phyloP scores from a whole-genome alignment of 164 flowering plant genomes.

The Taxillus chinensis region DNA sequence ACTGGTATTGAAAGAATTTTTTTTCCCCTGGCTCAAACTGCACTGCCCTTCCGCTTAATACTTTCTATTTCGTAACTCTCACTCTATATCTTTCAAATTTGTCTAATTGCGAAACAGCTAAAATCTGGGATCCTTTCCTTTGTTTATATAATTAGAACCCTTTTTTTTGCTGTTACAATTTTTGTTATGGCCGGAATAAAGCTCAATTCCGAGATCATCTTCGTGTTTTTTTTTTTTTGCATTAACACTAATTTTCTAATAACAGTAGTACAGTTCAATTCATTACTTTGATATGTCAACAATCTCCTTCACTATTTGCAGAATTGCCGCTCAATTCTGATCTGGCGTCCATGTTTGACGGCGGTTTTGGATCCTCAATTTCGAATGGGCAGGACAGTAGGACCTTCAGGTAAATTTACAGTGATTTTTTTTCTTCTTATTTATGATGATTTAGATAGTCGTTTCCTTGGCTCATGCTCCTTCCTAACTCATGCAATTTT shows the following conservation, averaged over 20 bases:
- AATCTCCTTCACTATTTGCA: conserved; percentile 10
- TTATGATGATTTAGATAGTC: neutral
- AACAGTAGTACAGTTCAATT: neutral
- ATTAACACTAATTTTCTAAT: neutral
- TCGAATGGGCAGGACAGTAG: conserved; percentile 14
- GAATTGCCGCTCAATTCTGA: conserved; percentile 17
- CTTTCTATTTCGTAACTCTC: no score
- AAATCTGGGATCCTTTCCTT: neutral
- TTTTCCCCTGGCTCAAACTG: neutral
- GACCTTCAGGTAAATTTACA: conserved; percentile 23
- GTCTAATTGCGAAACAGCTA: no score
- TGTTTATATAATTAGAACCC: no score
- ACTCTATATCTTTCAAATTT: no score
- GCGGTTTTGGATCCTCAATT: conserved; percentile 17
- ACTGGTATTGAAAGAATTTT: no score
- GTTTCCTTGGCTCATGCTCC: neutral
- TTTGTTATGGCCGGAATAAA: no score
- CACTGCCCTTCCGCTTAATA: no score
- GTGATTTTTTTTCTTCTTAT: neutral
- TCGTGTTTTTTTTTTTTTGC: neutral
- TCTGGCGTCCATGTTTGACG: conserved; percentile 11
- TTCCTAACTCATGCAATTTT: neutral
- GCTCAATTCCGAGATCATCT: no score
- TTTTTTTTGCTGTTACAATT: no score
- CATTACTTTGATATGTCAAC: neutral